phyloP scores from a whole-genome alignment of 2,329 filamentous ascomycete genomes.

The Didymella sp. region DNA sequence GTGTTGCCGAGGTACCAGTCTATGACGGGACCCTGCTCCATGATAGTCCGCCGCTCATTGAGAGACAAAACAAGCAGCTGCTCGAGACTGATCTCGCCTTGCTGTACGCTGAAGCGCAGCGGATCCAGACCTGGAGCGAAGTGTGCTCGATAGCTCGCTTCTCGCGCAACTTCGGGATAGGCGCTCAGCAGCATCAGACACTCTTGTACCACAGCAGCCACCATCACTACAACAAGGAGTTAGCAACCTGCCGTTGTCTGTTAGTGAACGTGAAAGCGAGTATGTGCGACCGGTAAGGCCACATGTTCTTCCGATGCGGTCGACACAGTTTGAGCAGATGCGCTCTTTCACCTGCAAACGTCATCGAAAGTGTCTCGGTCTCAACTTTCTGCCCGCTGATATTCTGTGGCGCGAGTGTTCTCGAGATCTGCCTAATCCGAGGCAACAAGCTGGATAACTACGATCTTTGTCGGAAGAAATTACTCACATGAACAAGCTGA shows the following conservation, averaged over 20 bases:
- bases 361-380: neutral
- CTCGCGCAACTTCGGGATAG: neutral
- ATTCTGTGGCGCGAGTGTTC: too few relatives aligned
- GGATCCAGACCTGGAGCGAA: neutral
- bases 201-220: constrained; percentile 6
- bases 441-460: too few relatives aligned
- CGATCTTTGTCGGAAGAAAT: neutral
- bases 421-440: too few relatives aligned
- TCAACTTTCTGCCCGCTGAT: too few relatives aligned
- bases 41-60: neutral
- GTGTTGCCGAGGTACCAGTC: neutral
- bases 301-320: constrained; percentile 4
- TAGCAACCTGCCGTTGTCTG: neutral
- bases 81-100: neutral
- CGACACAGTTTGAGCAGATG: neutral
- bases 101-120: neutral
- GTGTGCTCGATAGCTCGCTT: neutral
- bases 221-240: neutral
- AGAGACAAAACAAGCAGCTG: neutral
- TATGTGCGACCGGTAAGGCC: neutral
- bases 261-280: neutral
- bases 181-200: neutral
- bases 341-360: neutral
- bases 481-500: neutral
- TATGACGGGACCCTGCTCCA: neutral